Conservation (phyloP, 176 grass and related monocot genomes). For the Panicum miliaceum region DNA sequence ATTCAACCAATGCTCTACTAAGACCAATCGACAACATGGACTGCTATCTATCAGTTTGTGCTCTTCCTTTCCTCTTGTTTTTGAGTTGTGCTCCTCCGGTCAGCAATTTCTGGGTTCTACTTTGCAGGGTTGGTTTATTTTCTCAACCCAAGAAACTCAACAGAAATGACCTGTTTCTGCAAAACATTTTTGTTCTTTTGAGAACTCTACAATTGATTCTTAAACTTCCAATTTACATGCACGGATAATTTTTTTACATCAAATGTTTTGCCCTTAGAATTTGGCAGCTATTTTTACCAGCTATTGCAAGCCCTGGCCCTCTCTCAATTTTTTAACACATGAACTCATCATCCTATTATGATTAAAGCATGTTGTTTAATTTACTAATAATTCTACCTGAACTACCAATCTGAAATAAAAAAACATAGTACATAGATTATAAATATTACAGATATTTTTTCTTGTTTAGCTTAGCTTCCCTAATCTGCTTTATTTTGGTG, state of each 20-base stretch:
- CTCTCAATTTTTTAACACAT: not conserved
- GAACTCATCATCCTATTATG: not conserved
- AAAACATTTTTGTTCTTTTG: not conserved
- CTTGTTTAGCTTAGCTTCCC: not conserved
- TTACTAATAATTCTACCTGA: not conserved
- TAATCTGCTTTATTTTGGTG: not conserved
- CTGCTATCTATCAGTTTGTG: slow-evolving; percentile 35
- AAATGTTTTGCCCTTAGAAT: not conserved
- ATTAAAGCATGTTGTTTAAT: not conserved
- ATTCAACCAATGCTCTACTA: not conserved
- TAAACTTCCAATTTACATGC: slow-evolving; percentile 4
- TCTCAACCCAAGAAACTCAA: not conserved
- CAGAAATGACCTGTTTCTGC: not conserved
- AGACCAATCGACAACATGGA: not conserved
- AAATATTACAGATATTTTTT: not conserved
- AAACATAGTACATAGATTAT: not conserved
- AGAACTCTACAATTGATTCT: slow-evolving; percentile 3
- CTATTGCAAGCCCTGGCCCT: not conserved
- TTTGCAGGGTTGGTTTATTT: not conserved
- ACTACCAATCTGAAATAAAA: not conserved
- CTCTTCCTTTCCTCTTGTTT: slow-evolving; percentile 6
- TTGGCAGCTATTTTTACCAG: not conserved
- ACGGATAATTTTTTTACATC: not conserved
- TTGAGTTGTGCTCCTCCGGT: not conserved
- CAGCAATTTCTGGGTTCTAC: not conserved